These are phyloP conservation scores for Vitis hybrid DNA, from an alignment of 177 flowering plant species.

Conservation along the genomic window DNA sequence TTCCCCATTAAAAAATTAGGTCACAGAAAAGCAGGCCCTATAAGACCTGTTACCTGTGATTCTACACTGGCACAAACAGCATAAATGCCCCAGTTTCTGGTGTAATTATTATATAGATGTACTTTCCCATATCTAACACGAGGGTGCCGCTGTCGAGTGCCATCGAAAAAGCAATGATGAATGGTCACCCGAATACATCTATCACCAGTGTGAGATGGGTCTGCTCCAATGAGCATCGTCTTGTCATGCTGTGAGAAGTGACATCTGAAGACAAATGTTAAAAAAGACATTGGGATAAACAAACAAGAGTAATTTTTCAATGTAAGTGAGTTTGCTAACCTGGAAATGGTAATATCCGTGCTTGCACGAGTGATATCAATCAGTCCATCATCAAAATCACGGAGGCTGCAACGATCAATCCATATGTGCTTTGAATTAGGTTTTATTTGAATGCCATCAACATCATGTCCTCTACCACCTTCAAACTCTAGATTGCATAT, in stretches of 20 bases:
- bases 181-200: slow-evolving; percentile 83
- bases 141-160: slow-evolving; percentile 86
- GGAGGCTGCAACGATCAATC: slow-evolving; percentile 84
- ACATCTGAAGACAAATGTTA: slow-evolving; percentile 47
- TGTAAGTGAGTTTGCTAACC: slow-evolving; percentile 34
- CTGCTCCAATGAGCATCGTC: slow-evolving; percentile 87
- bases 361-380: slow-evolving; percentile 85
- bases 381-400: slow-evolving; percentile 80
- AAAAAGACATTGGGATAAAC: neutral
- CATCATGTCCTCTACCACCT: slow-evolving; percentile 82
- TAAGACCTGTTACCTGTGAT: slow-evolving; percentile 52
- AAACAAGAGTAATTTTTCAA: neutral
- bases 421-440: slow-evolving; percentile 84
- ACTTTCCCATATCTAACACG: slow-evolving; percentile 88
- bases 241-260: slow-evolving; percentile 73
- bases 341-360: slow-evolving; percentile 81
- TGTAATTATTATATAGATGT: slow-evolving; percentile 86
- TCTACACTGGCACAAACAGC: slow-evolving; percentile 96
- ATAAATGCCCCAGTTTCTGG: slow-evolving; percentile 87
- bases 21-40: neutral
- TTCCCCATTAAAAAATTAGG: neutral
- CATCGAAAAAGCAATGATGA: slow-evolving; percentile 93
- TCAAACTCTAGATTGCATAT: slow-evolving; percentile 87
- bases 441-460: slow-evolving; percentile 83
- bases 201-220: slow-evolving; percentile 62